phyloP scores from a whole-genome alignment of 2,329 filamentous ascomycete genomes.

The Colletotrichum brevisporum region DNA sequence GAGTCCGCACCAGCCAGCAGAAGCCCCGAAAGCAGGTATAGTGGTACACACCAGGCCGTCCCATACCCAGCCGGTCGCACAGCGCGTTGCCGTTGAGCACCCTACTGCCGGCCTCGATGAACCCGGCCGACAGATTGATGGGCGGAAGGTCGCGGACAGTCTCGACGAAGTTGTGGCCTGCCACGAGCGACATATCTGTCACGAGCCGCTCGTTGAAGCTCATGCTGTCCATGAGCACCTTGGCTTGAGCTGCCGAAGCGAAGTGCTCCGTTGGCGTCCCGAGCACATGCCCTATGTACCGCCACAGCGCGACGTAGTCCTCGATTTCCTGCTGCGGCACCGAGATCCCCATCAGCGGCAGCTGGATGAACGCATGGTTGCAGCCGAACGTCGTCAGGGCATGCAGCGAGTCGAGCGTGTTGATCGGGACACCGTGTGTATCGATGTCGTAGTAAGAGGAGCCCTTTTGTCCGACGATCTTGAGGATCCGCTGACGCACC shows the following conservation, averaged over 20 bases:
- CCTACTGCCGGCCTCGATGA: conserved; percentile 7
- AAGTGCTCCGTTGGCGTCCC: background rate
- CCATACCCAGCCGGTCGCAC: background rate
- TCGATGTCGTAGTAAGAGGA: conserved; percentile 73
- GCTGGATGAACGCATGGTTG: conserved; percentile 26
- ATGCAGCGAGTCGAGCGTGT: conserved; percentile 44
- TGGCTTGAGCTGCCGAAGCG: background rate
- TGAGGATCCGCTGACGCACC: conserved; percentile 74
- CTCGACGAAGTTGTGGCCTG: conserved; percentile 1
- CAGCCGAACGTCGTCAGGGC: conserved; percentile 1
- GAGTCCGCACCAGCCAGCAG: background rate
- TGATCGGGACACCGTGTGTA: conserved; percentile 68
- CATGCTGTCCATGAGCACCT: conserved; percentile 4
- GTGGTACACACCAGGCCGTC: background rate
- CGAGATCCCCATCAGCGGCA: conserved; percentile 30
- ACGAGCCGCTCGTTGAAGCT: background rate
- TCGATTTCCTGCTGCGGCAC: conserved; percentile 26
- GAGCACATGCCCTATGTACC: conserved; percentile 15
- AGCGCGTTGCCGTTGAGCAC: conserved; percentile 2
- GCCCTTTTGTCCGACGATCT: conserved; percentile 61
- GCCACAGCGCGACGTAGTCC: conserved; percentile 33
- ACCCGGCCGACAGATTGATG: background rate
- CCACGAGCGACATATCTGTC: background rate
- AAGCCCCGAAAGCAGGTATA: background rate
- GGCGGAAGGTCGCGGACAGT: background rate